Evolutionary conservation across 179 eudicot genomes (phyloP).

Genomic region (Silene vulgaris): DNA sequence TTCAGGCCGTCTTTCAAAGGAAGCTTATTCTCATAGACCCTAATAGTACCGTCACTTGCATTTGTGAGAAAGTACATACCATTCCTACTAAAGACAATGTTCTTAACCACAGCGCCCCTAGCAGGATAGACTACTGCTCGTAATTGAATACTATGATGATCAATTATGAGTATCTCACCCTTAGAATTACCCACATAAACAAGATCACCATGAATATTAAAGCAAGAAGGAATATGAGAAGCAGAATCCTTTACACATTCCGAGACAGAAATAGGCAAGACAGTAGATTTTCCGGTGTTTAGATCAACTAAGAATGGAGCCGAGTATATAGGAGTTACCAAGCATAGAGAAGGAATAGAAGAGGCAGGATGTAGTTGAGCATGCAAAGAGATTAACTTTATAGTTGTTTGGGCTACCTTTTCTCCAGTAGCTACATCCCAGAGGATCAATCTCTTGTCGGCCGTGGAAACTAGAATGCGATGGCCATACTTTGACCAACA

Average conservation of each 20-base stretch:
- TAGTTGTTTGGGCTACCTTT: constrained; percentile 45
- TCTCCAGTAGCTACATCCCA: constrained; percentile 88
- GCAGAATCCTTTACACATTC: too few relatives aligned
- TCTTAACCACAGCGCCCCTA: constrained; percentile 65
- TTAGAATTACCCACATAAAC: too few relatives aligned
- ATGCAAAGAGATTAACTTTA: constrained; percentile 66
- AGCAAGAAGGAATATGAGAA: too few relatives aligned
- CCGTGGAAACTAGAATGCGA: constrained; percentile 69
- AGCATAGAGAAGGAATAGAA: constrained; percentile 64
- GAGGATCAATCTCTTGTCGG: constrained; percentile 73
- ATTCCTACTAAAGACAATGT: constrained; percentile 68
- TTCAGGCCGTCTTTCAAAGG: constrained; percentile 55
- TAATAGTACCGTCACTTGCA: constrained; percentile 75
- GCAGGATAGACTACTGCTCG: constrained; percentile 51
- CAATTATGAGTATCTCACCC: constrained; percentile 50
- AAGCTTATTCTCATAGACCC: constrained; percentile 83
- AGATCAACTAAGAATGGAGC: constrained; percentile 43
- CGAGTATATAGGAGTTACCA: constrained; percentile 76
- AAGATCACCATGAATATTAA: too few relatives aligned
- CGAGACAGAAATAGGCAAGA: too few relatives aligned
- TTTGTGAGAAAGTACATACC: constrained; percentile 89
- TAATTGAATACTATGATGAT: constrained; percentile 43
- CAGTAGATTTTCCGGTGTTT: too few relatives aligned
- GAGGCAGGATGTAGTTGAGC: constrained; percentile 80
- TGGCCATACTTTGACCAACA: constrained; percentile 92